Evolutionary conservation across 2,329 filamentous ascomycete genomes (phyloP), one percentile per base, ranked within the genome.

Genomic region (Phialophora expanda): DNA sequence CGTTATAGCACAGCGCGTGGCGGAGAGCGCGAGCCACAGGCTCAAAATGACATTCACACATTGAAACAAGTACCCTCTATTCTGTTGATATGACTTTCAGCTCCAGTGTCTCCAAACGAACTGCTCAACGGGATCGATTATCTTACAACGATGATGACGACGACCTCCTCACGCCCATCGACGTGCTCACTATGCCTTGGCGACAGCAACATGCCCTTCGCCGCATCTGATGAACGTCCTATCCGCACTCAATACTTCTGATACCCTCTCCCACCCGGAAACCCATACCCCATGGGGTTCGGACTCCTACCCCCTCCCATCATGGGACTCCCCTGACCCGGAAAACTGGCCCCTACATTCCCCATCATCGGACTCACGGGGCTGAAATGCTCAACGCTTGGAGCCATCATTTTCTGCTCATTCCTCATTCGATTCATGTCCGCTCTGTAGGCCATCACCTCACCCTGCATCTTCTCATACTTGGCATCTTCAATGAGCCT

Each of bases 401-500:
- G 1, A 2, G n/a, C 28, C 58, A 61, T 61, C 58, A 61, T 61
- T 46, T 68, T 69, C 56, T 67, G 66, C 58, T 72, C 67, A 34
- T 20, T 64, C 11, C 72, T 62, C 56, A 66, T 62, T 20, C 67
- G 61, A 14, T 64, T 56, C 71, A 73, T 73, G 48, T 71, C 67
- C 14, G 70, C 63, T 3, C 73, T 63, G 59, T 74, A 75, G n/a
- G 71, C 72, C 56, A 74, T 34, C 54, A 76, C 65, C 70, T 81
- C 79, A 28, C 69, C 66, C 22, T 76, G 72, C 56, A 79, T 75
- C 63, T 76, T 75, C 48, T 79, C 76, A 75, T 80, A 84, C 57
- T 80, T 79, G 71, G 78, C 76, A 67, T 84, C 82, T 48, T 81
- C 81, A 24, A 80, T 62, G 22, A 78, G 79, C 54, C 79, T 77